A percentile compares a stretch with the other conserved stretches of the same genome.
phyloP scores from a whole-genome alignment of 306 rosid species.

The Castanea sativa region DNA sequence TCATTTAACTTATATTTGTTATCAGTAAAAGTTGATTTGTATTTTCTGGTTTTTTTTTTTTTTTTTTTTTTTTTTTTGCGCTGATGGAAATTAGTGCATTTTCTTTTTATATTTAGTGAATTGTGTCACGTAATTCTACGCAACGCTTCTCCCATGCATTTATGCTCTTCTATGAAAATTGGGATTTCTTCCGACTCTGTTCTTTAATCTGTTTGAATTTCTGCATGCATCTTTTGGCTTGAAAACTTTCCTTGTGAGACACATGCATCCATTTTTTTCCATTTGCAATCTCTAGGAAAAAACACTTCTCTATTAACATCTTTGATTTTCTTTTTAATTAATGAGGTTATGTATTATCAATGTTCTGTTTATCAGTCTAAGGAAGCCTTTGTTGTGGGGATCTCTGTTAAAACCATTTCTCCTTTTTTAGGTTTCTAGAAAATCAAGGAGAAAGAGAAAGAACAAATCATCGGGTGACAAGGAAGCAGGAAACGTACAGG shows the following conservation, averaged over 20 bases:
- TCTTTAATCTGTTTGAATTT: not conserved
- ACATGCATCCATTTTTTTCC: not conserved
- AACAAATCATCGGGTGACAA: constrained; percentile 35
- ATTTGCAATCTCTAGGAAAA: not conserved
- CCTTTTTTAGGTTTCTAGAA: constrained; percentile 64
- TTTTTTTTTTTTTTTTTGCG: not conserved
- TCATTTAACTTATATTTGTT: not conserved
- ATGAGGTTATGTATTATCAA: not conserved
- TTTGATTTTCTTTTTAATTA: not conserved
- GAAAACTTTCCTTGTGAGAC: not conserved
- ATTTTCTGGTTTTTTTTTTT: not conserved
- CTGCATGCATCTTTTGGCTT: not conserved
- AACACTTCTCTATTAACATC: not conserved
- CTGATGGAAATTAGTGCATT: not conserved
- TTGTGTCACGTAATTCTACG: not conserved
- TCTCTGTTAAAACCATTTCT: not conserved
- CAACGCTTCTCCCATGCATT: not conserved
- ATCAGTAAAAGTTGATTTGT: not conserved
- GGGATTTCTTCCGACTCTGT: not conserved
- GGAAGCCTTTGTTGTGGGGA: not conserved
- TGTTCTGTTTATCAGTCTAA: not conserved
- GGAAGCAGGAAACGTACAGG: constrained; percentile 38
- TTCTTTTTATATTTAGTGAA: not conserved
- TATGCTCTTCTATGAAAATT: not conserved
- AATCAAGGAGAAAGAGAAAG: constrained; percentile 64